Evolutionary conservation across 345 rosid species (phyloP), one percentile per base, ranked within the genome.

Genomic region (Cardamine resedifolia): DNA sequence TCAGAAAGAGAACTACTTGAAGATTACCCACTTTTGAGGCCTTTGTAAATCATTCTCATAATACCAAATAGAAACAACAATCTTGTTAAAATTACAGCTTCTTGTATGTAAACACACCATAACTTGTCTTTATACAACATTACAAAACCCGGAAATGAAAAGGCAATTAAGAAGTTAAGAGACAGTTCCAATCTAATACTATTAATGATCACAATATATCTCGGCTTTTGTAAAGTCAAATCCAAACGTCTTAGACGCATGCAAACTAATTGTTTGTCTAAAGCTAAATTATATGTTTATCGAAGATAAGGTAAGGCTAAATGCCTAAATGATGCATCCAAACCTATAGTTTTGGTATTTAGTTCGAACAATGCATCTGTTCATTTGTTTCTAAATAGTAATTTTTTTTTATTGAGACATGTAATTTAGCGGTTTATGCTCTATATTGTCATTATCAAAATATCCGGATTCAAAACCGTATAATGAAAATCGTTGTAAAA

Each of bases 11-110:
- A 91, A 77, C 81, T 95, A 34, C 96, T 88, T 7, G 92, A 90
- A 80, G 96, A 91, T 80, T 95, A 88, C 79, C 89, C 99, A 24
- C 84, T 91, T 62, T 82, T 91, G 86, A 91, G 91, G 85, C 94
- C 98, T 53, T 52, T 95, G 50, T 88, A 70, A 70, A 38, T 23
- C 19, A n/a, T 5, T 18, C 23, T 27, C 28, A 20, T 26, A 27
- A 16, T 34, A 62, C 21, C 16, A 27, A 18, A 26, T 26, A 48
- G 48, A 73, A 45, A 6, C 50, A 55, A 43, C n/a, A n/a, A n/a
- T 18, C 7, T 59, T 1, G 18, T 59, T 20, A 59, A 45, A 38
- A 16, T 6, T 52, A 52, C 5, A 52, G 11, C 58, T 48, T 38
- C 7, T 47, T 63, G 3, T 12, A 61, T 61, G 28, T 50, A 50